Percentiles rank a stretch among this genome's conserved stretches.
phyloP scores from a whole-genome alignment of 768 basidiomycete species.

The Hygrophoropsis aurantiaca region DNA sequence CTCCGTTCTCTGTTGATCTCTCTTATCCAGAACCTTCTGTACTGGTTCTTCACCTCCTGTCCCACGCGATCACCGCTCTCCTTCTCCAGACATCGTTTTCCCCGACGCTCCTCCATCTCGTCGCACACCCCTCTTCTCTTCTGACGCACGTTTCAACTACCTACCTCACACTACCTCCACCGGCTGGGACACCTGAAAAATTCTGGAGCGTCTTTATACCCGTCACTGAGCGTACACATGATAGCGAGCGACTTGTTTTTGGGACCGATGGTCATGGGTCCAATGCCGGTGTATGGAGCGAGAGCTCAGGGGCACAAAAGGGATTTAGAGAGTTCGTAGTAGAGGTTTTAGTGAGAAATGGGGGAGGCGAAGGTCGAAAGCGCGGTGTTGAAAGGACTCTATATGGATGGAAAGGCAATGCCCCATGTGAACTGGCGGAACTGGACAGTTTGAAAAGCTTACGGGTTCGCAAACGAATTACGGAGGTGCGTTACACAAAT shows the following conservation, averaged over 20 bases:
- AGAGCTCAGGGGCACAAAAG: conserved; percentile 24
- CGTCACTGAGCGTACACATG: conserved; percentile 56
- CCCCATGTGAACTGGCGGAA: conserved; percentile 47
- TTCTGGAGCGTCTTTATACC: conserved; percentile 83
- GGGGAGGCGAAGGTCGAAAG: conserved; percentile 42
- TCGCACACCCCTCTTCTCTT: conserved; percentile 69
- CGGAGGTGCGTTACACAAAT: conserved; percentile 30
- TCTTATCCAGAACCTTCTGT: conserved; percentile 47
- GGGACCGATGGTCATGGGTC: conserved; percentile 54
- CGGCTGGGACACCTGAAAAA: conserved; percentile 57
- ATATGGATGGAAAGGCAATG: conserved; percentile 57
- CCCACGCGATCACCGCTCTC: conserved; percentile 50
- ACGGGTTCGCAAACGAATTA: conserved; percentile 36
- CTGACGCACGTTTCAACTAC: conserved; percentile 65
- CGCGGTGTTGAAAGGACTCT: conserved; percentile 58
- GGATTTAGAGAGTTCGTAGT: conserved; percentile 52
- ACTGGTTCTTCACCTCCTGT: conserved; percentile 57
- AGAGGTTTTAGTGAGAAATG: conserved; percentile 56
- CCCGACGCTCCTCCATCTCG: conserved; percentile 59
- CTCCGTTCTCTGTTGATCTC: background rate
- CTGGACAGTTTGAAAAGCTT: conserved; percentile 53
- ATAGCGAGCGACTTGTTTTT: conserved; percentile 61
- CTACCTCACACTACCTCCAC: conserved; percentile 73
- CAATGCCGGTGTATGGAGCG: conserved; percentile 18
- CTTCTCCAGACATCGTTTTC: conserved; percentile 66